phyloP scores from a whole-genome alignment of 1,284 basidiomycete genomes.

The Agroathelia rolfsii region DNA sequence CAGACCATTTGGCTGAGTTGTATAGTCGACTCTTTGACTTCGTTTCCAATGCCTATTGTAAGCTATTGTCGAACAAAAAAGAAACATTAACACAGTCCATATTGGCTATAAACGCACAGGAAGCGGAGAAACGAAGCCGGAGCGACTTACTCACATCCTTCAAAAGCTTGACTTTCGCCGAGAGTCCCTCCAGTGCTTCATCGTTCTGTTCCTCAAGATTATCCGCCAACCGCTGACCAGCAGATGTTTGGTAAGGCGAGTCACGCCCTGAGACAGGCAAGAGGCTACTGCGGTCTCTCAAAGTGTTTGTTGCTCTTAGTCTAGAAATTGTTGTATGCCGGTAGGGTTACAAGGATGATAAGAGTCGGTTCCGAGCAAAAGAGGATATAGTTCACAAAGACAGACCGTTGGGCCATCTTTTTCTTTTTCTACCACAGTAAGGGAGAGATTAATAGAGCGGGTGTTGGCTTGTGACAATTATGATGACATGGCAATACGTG shows the following conservation, averaged over 20 bases:
- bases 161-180: constrained; percentile 87
- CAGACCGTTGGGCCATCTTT: too few species aligned
- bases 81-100: too few species aligned
- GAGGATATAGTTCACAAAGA: too few species aligned
- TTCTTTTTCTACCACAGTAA: too few species aligned
- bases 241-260: constrained; percentile 49
- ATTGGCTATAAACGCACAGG: too few species aligned
- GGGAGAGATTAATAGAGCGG: too few species aligned
- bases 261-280: constrained; percentile 66
- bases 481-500: too few species aligned
- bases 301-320: constrained; percentile 31
- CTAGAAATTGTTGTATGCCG: too few species aligned
- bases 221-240: constrained; percentile 62
- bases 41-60: constrained; percentile 92
- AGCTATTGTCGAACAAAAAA: constrained; percentile 44
- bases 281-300: constrained; percentile 60
- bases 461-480: too few species aligned
- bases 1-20: constrained; percentile 87
- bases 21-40: constrained; percentile 85
- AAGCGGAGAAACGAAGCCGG: constrained; percentile 8
- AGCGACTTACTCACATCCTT: constrained; percentile 73
- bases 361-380: too few species aligned
- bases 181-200: constrained; percentile 81
- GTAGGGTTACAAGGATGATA: too few species aligned
- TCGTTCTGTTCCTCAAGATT: constrained; percentile 98